phyloP scores from a whole-genome alignment of 345 rosid genomes.

The Eucalyptus caleyi region DNA sequence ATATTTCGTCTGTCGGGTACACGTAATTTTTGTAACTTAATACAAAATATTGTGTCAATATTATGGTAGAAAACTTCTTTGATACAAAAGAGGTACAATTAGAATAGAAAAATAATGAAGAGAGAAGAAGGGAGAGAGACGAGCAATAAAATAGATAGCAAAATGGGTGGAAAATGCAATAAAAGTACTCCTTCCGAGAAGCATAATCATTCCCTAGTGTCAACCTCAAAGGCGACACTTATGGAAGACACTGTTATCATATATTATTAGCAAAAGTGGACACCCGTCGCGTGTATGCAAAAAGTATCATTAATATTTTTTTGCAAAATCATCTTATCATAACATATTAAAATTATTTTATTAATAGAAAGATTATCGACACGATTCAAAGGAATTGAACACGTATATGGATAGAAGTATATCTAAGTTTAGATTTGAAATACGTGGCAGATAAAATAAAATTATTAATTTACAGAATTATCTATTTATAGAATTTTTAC shows the following conservation, averaged over 20 bases:
- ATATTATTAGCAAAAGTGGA: background rate
- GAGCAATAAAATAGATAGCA: too few species aligned
- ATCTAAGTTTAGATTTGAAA: background rate
- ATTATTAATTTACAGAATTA: background rate
- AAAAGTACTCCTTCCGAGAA: too few species aligned
- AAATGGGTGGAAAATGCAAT: too few species aligned
- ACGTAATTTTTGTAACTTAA: too few species aligned
- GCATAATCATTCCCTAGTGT: too few species aligned
- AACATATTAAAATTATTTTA: background rate
- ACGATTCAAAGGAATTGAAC: background rate
- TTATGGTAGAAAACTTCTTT: too few species aligned
- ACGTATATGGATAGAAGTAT: background rate
- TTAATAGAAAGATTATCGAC: background rate
- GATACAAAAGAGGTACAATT: too few species aligned
- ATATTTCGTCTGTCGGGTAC: too few species aligned
- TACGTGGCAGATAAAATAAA: background rate
- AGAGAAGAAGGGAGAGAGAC: too few species aligned
- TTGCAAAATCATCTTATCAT: background rate
- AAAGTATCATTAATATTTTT: background rate
- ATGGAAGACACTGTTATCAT: background rate
- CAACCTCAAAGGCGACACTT: background rate
- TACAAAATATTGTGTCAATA: too few species aligned
- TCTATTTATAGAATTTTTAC: background rate
- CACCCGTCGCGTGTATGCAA: background rate
- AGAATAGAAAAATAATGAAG: too few species aligned